Evolutionary conservation across 2,329 filamentous ascomycete genomes (phyloP), one percentile per base, ranked within the genome.

Genomic region (Ceratocystis variospora): DNA sequence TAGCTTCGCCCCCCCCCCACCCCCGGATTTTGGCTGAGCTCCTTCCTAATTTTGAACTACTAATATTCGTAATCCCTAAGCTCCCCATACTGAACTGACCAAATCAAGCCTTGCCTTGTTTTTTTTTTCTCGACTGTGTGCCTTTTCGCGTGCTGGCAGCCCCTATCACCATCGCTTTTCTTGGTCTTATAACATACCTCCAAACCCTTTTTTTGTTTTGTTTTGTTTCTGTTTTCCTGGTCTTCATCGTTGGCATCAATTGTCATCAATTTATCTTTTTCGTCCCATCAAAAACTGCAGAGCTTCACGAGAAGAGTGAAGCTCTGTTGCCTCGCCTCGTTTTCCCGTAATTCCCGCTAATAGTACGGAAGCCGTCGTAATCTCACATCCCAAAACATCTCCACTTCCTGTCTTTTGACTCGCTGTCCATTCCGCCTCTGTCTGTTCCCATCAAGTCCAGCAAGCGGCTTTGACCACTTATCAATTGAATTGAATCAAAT

Each of bases 151-250:
- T 65, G 57, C 37, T 57, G 3, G 61, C 22, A 53, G 44, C 64
- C 64, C 64, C 64, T 65, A 61, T 65, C 64, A 19, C 28, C 50
- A 44, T 64, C 37, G 10, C 12, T 41, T 41, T 64, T 64, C 46
- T 63, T 50, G 7, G 22, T 28, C 37, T 12, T 53, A 19, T n/a
- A n/a, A n/a, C 31, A 57, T 28, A 31, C 17, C 8, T 17, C 8
- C 28, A 12, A 57, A 57, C 10, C n/a, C 37, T 50, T 25, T 55
- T 55, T 28, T 28, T 50, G 19, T 15, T 45, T 62, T 46, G 4
- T 28, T 28, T 45, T 46, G 10, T 15, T 41, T 41, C 37, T 12
- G 12, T 41, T 41, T 41, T 12, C 37, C 10, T 41, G 10, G 1
- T 41, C 37, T 12, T 41, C 37, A n/a, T 46, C 4, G 28, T 44